phyloP scores from a whole-genome alignment of 805 yeast species.

The Brettanomyces bruxellensis region DNA sequence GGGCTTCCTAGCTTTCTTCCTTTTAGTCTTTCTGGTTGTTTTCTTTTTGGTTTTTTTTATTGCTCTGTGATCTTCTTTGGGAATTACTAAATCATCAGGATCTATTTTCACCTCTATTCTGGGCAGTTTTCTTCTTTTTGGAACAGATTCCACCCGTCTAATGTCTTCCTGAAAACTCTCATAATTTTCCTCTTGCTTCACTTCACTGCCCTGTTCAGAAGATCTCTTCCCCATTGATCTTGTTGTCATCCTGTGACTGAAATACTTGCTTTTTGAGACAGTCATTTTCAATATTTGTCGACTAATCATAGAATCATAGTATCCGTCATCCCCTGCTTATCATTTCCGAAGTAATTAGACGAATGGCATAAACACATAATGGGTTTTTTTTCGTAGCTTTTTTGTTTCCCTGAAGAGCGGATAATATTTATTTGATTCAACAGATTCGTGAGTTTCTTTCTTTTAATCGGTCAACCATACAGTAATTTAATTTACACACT shows the following conservation, averaged over 20 bases:
- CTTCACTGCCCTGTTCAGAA: neutral
- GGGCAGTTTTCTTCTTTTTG: neutral
- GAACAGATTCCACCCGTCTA: neutral
- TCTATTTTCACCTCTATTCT: constrained; percentile 7
- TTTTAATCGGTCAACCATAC: no score
- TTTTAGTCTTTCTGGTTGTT: neutral
- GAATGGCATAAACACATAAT: neutral
- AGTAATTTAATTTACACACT: no score
- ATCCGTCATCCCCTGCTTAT: no score
- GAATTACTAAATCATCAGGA: constrained; percentile 3
- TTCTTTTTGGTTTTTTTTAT: neutral
- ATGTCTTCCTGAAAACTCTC: constrained; percentile 7
- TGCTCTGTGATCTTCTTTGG: constrained; percentile 1
- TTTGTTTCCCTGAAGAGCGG: neutral
- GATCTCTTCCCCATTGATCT: neutral
- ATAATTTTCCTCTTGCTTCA: neutral
- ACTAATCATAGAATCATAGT: neutral
- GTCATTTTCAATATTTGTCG: neutral
- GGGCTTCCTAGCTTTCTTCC: constrained; percentile 4
- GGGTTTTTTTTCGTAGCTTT: neutral
- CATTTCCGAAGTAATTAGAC: neutral
- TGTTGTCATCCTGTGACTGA: constrained; percentile 1
- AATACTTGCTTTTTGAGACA: constrained; percentile 4
- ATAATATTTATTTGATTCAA: no score
- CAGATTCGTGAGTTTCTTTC: no score